A percentile compares a stretch with the other conserved stretches of the same genome.
Evolutionary conservation across 805 yeast species (phyloP).

Genomic region (Candida broadrunensis): DNA sequence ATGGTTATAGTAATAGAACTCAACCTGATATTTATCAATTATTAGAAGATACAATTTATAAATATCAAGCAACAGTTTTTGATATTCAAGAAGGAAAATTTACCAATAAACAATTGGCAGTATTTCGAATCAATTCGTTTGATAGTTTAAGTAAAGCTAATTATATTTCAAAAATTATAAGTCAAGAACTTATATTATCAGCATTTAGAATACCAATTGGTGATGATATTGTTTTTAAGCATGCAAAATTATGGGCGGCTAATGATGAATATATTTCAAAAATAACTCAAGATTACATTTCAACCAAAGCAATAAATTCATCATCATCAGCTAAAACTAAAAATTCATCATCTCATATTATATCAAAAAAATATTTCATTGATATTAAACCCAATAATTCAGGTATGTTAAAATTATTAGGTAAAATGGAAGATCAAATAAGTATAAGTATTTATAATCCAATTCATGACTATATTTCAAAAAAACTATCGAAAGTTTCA

Average conservation of each 20-base stretch:
- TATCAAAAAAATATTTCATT: conserved; percentile 39
- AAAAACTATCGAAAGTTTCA: conserved; percentile 37
- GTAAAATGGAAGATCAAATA: conserved; percentile 45
- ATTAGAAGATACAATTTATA: conserved; percentile 33
- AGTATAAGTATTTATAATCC: conserved; percentile 48
- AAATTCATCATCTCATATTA: conserved; percentile 28
- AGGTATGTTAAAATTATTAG: conserved; percentile 47
- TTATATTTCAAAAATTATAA: conserved; percentile 42
- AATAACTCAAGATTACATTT: conserved; percentile 36
- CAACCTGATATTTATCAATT: conserved; percentile 29
- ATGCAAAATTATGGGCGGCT: conserved; percentile 46
- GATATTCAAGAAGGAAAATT: conserved; percentile 32
- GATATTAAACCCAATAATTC: conserved; percentile 37
- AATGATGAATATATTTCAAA: conserved; percentile 41
- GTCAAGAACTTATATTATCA: conserved; percentile 47
- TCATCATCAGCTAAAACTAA: conserved; percentile 37
- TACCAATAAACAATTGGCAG: conserved; percentile 50
- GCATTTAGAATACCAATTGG: conserved; percentile 37
- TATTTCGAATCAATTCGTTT: conserved; percentile 48
- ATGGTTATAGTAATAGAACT: conserved; percentile 31
- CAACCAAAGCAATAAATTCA: conserved; percentile 37
- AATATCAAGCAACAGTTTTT: conserved; percentile 45
- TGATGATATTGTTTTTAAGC: conserved; percentile 34
- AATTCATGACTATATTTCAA: conserved; percentile 48
- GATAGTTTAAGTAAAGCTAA: conserved; percentile 51